phyloP scores from a whole-genome alignment of 2,329 filamentous ascomycete genomes.

The Pseudocercospora pini-densiflorae region DNA sequence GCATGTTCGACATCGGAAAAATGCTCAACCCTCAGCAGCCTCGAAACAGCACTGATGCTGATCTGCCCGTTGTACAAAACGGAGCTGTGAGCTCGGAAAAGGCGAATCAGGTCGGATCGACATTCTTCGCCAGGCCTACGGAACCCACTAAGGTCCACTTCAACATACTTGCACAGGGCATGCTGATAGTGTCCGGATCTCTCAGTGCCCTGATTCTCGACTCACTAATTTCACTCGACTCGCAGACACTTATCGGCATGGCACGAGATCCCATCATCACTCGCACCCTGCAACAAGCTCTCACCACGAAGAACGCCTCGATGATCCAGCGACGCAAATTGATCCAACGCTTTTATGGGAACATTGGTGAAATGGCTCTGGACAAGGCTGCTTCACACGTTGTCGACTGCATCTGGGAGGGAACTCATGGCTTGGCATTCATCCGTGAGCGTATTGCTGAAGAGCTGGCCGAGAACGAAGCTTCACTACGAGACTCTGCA shows the following conservation, averaged over 20 bases:
- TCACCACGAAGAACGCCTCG: slow-evolving; percentile 59
- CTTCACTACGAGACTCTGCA: slow-evolving; percentile 65
- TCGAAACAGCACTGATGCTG: slow-evolving; percentile 14
- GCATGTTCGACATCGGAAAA: slow-evolving; percentile 57
- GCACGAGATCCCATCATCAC: slow-evolving; percentile 64
- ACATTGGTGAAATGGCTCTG: slow-evolving; percentile 64
- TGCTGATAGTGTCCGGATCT: slow-evolving; percentile 74
- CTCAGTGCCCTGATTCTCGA: slow-evolving; percentile 74
- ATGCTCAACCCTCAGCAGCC: slow-evolving; percentile 62
- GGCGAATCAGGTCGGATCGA: slow-evolving; percentile 24
- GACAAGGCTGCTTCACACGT: slow-evolving; percentile 69
- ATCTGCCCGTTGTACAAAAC: slow-evolving; percentile 10
- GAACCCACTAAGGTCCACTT: slow-evolving; percentile 56
- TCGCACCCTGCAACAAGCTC: slow-evolving; percentile 67
- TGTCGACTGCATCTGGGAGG: slow-evolving; percentile 68
- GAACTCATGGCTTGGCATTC: slow-evolving; percentile 66
- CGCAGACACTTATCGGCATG: slow-evolving; percentile 62
- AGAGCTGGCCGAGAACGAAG: slow-evolving; percentile 64
- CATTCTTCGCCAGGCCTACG: slow-evolving; percentile 29
- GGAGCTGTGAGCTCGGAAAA: slow-evolving; percentile 4
- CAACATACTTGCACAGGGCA: slow-evolving; percentile 84
- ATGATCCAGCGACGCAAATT: slow-evolving; percentile 66
- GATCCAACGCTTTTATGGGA: slow-evolving; percentile 65
- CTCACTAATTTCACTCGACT: slow-evolving; percentile 53
- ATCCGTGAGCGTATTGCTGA: slow-evolving; percentile 70